Evolutionary conservation across 805 yeast genomes (phyloP), one percentile per base, ranked within the genome.

Genomic region (Cyberlindnera saturnus): DNA sequence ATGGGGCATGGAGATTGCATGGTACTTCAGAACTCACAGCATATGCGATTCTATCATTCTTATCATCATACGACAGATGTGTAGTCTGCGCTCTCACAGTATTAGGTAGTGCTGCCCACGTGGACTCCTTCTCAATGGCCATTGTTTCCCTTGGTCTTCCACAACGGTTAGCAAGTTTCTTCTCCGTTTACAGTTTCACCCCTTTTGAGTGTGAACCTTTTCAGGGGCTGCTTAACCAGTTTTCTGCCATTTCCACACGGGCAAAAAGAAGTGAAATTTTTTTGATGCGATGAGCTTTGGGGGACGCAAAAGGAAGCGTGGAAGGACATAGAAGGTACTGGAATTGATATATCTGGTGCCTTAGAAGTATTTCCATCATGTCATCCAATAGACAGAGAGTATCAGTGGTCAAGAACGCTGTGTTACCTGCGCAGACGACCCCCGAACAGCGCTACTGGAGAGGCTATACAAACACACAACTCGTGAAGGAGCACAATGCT

Each of bases 381-480:
- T 86, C 96, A 1, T 76, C 95, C 6, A 68, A 73, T 16, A 71
- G 75, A 57, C 82, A 79, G 48, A 74, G 87, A 61, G 74, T 87
- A 8, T 70, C 75, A 23, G 81, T 79, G 26, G 75, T 74, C 28
- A 74, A 86, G 59, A 80, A 78, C 48, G 85, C 96, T 1, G 80
- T 86, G 1, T 73, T 87, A 40, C 95, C 96, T 3, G 80, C 86
- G 10, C 84, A 81, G 56, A 82, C 90, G 2, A 87, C 96, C 0
- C 91, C 96, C 1, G 98, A 91, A 52, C 95, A 89, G 58, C 74
- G 95, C 53, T 91, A 86, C 67, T 93, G 98, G 98, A 73, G 95
- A 54, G 86, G 88, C 6, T 90, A 82, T 62, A 71, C 76, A 28
- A 83, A 80, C 51, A 91, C 98, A 3, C 91, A 91, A 60, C 71